Base-by-base conservation (phyloP, 306 rosid species). In the Quercus mongolica region DNA sequence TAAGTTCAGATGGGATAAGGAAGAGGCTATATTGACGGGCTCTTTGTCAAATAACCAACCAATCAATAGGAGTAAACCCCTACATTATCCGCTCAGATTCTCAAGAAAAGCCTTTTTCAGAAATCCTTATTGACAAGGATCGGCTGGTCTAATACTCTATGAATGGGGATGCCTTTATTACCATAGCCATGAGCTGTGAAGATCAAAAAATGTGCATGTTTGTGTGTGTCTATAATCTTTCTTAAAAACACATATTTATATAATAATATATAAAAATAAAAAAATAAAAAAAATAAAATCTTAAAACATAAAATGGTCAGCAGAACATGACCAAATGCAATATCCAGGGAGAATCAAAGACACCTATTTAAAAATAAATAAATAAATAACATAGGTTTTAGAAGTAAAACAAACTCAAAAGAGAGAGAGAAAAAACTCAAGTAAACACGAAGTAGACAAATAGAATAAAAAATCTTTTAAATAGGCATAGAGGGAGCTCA, bases 401-500 rank as follows among this genome's bases (percentile, higher is more conserved):
- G 23, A 74, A 17, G n/a, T 57, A 4, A 4, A 4, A 46, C 25
- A 5, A 15, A 56, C 21, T 62, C 30, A 62, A 30, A 11, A 52
- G 18, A 49, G 63, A 67, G 25, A 81, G 17, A 28, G 51, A 23
- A 3, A 6, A 33, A 46, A 41, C 5, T 2, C 21, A 38, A 51
- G 10, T 18, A 46, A 13, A 64, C 5, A 72, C 1, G 3, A 26
- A 49, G 61, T 13, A 41, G 25, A 25, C 61, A 18, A 69, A 21
- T 0, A 9, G 38, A 28, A 31, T 46, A 18, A 30, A 31, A 73
- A 67, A 67, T 28, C 65, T 23, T 59, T 23, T 59, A 33, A 21
- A 44, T 19, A 54, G 49, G 73, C 64, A 46, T 31, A 75, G 70
- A 71, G 56, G 75, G 30, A 28, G 30, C 31, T 58, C 63, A 79